These are phyloP conservation scores for Pythium aquatile DNA, from an alignment of 352 stramenopile genomes.

Conservation along the genomic window DNA sequence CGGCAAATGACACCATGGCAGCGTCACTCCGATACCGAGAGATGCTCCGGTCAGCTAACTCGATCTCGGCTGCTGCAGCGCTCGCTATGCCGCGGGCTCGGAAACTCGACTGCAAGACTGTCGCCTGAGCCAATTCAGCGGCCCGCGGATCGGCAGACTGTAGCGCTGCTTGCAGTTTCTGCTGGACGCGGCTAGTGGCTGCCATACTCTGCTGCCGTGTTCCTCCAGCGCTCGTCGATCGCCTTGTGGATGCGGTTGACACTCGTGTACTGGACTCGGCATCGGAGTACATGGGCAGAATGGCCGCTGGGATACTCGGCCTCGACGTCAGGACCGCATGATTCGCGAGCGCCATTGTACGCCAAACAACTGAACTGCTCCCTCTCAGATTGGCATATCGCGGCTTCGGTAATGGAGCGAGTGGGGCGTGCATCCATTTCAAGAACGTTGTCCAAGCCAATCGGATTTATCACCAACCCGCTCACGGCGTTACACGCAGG, in stretches of 20 bases:
- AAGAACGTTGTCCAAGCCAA: neutral
- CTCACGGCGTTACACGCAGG: neutral
- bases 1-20: slow-evolving; percentile 59
- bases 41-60: slow-evolving; percentile 30
- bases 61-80: slow-evolving; percentile 18
- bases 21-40: slow-evolving; percentile 56
- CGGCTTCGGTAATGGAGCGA: neutral
- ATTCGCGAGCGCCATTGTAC: neutral
- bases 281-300: neutral
- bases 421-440: neutral
- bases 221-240: slow-evolving; percentile 14
- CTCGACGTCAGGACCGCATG: neutral
- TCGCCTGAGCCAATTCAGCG: slow-evolving; percentile 23
- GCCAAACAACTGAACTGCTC: neutral
- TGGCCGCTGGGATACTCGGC: neutral
- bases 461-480: neutral
- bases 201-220: neutral
- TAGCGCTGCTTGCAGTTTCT: slow-evolving; percentile 65
- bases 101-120: slow-evolving; percentile 29
- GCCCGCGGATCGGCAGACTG: slow-evolving; percentile 39
- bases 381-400: neutral
- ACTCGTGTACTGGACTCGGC: neutral
- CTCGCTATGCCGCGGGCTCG: slow-evolving; percentile 18
- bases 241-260: neutral
- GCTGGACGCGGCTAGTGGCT: slow-evolving; percentile 49